Percentiles rank a stretch among this genome's conserved stretches.
Evolutionary conservation across 139 green algal genomes (phyloP).

Genomic region (Closterium sp.): DNA sequence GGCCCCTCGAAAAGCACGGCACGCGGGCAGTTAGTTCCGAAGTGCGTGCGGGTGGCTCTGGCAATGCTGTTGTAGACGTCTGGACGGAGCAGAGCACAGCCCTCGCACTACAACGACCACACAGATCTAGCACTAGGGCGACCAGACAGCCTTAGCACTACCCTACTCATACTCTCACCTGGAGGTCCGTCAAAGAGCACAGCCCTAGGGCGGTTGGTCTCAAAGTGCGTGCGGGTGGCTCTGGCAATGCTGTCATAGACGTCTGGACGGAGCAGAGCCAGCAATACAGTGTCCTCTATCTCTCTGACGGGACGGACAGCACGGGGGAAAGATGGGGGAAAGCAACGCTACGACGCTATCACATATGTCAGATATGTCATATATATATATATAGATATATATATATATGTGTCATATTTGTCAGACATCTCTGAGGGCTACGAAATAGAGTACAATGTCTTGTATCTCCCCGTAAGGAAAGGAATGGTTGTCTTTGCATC

Average conservation of each 20-base stretch:
- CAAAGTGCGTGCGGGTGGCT: constrained; percentile 60
- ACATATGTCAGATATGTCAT: constrained; percentile 84
- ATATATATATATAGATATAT: too few relatives aligned
- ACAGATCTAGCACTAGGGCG: too few relatives aligned
- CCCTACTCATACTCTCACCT: not conserved
- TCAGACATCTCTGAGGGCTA: too few relatives aligned
- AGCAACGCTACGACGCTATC: too few relatives aligned
- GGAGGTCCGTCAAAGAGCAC: constrained; percentile 85
- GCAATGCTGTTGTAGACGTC: constrained; percentile 18
- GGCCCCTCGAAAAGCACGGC: too few relatives aligned
- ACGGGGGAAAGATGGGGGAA: too few relatives aligned
- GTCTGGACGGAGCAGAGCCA: constrained; percentile 56
- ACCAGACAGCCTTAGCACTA: not conserved
- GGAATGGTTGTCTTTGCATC: too few relatives aligned
- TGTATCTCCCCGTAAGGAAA: constrained; percentile 77
- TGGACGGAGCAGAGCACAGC: too few relatives aligned
- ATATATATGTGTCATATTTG: too few relatives aligned
- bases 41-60: constrained; percentile 59
- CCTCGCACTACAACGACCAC: too few relatives aligned
- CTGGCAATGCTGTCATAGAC: constrained; percentile 61
- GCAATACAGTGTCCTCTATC: too few relatives aligned
- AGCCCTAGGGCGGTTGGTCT: constrained; percentile 70
- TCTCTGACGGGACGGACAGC: not conserved
- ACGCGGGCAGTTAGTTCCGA: constrained; percentile 63
- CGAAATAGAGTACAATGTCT: constrained; percentile 84